Base-by-base conservation (phyloP, 768 basidiomycete genomes). In the Ramaria sp. region DNA sequence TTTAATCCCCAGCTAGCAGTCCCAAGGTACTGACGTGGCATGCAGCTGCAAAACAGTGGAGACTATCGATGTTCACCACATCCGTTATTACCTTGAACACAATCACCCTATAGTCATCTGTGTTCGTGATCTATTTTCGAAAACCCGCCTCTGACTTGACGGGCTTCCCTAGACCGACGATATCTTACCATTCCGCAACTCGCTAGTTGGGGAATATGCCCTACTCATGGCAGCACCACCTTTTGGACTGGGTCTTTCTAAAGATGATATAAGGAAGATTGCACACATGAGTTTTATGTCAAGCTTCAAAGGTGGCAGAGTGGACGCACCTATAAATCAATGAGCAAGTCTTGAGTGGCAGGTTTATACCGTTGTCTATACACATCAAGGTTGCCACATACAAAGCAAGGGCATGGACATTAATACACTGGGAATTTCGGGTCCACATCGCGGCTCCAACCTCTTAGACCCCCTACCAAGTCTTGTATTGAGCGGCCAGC, bases 401-500 rank as follows among this genome's bases (percentile, higher is more conserved):
- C 19, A 47, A 47, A 17, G 22, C 12, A 12, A 47, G n/a, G 2
- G 22, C 22, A 11, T 47, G 13, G 2, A n/a, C 20, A 4, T 74
- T 64, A 94, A 67, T 96, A 96, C 13, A 89, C 68, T 30, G 93
- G 93, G 66, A 97, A 94, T 20, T 65, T 65, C 30, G 75, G 71
- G 69, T 97, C 88, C 9, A 94, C 80, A 15, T 85, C 70, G 59
- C 69, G 75, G 50, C 84, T 76, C 92, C 92, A 96, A 27, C 87
- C 86, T 62, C 75, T 71, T 50, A 96, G 70, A 0, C 94, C 94
- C 20, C 94, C 93, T 7, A 88, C 72, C 4, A 94, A 75, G 68
- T 95, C 87, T 63, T 73, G 79, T 17, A 88, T 72, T 37, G 71
- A 63, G 5, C 65, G 59, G 2, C 52, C 64, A 13, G 65, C 62